These are phyloP conservation scores for Castanea crenata DNA, from an alignment of 306 rosid species.

Conservation along the genomic window DNA sequence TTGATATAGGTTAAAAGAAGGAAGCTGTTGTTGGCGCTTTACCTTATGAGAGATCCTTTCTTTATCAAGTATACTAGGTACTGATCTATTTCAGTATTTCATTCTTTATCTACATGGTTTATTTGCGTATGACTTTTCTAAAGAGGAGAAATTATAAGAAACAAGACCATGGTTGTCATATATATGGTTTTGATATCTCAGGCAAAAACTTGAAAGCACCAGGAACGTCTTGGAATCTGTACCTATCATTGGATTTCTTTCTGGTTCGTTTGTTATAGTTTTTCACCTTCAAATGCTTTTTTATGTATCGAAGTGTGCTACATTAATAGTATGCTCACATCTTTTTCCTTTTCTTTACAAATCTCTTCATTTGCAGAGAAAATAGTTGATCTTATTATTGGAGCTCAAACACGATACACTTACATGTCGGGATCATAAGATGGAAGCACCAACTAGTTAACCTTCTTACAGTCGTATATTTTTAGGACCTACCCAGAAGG, in stretches of 20 bases:
- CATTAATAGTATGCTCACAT: background rate
- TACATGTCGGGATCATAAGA: conserved; percentile 83
- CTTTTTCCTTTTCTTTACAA: background rate
- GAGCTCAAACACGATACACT: conserved; percentile 90
- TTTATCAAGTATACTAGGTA: conserved; percentile 86
- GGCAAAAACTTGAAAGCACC: conserved; percentile 69
- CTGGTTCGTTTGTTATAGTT: conserved; percentile 46
- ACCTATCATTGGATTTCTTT: conserved; percentile 76
- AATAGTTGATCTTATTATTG: conserved; percentile 75
- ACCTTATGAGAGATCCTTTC: conserved; percentile 97
- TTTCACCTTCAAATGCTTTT: conserved; percentile 14
- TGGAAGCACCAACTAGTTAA: conserved; percentile 10
- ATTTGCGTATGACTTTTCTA: conserved; percentile 6
- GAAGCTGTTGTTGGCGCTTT: conserved; percentile 75
- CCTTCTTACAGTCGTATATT: conserved; percentile 15
- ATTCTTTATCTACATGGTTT: background rate
- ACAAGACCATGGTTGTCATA: background rate
- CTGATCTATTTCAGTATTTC: background rate
- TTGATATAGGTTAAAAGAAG: conserved; percentile 66
- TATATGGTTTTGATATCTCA: conserved; percentile 20
- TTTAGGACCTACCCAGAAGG: background rate
- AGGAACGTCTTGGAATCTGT: conserved; percentile 68
- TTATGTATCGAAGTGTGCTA: background rate
- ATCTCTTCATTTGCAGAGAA: conserved; percentile 51
- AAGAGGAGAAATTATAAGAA: background rate